Evolutionary conservation across 495 filamentous ascomycete genomes (phyloP).

Genomic region (Aspergillus leporis): DNA sequence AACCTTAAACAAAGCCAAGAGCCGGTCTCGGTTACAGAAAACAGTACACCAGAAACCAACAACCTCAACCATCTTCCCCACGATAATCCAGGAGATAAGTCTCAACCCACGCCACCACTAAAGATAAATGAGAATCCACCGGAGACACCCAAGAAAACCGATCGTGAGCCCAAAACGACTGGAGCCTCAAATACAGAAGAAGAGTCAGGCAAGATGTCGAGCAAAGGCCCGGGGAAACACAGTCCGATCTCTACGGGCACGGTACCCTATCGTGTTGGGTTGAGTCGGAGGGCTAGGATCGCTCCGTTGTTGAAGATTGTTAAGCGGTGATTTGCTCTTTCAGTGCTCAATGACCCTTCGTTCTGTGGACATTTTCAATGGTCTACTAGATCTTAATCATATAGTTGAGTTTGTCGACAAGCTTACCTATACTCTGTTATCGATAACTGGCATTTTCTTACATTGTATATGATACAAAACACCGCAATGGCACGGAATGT

Average conservation of each 20-base stretch:
- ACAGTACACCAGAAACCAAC: constrained; percentile 1
- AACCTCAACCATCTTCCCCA: too few species aligned
- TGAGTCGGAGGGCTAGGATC: constrained; percentile 66
- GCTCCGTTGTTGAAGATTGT: constrained; percentile 65
- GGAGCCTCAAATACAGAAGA: not conserved
- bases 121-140: constrained; percentile 2
- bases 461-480: not conserved
- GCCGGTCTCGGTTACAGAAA: not conserved
- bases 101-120: not conserved
- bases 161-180: constrained; percentile 10
- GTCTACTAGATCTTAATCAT: not conserved
- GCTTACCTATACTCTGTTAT: not conserved
- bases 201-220: constrained; percentile 2
- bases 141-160: constrained; percentile 24
- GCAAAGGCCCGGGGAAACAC: constrained; percentile 39
- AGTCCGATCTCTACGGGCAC: constrained; percentile 55
- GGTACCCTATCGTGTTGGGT: constrained; percentile 63
- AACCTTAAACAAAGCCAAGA: not conserved
- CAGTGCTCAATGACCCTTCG: not conserved
- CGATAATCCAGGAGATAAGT: too few species aligned
- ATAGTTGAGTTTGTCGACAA: not conserved
- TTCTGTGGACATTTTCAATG: not conserved
- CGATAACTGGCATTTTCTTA: not conserved
- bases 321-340: constrained; percentile 49
- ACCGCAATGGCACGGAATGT: not conserved